Evolutionary conservation across 352 stramenopile genomes (phyloP).

Genomic region (Elongisporangium anandrum): DNA sequence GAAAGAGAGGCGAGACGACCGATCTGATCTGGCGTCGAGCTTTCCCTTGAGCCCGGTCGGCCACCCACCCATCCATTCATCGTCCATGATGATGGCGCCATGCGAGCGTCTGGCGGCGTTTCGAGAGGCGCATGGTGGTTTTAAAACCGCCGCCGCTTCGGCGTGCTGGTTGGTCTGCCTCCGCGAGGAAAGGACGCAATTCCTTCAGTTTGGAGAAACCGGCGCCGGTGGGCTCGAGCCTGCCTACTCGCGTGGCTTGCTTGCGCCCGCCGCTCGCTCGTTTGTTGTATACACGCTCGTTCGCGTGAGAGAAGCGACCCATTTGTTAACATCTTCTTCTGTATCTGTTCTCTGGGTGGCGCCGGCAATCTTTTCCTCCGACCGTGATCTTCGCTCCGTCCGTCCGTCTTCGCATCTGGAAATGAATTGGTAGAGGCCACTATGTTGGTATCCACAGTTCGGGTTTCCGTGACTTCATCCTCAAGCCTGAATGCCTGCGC

Average conservation of each 20-base stretch:
- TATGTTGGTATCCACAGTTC: slow-evolving; percentile 99
- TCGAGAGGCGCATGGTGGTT: neutral
- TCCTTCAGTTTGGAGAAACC: neutral
- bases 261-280: neutral
- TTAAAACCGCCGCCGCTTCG: neutral
- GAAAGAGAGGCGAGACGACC: slow-evolving; percentile 8
- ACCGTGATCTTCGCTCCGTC: slow-evolving; percentile 10
- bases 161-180: slow-evolving; percentile 2
- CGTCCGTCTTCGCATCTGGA: slow-evolving; percentile 11
- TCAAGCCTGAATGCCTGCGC: slow-evolving; percentile 98
- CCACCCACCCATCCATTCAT: neutral
- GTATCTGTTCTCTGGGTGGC: slow-evolving; percentile 56
- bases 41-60: neutral
- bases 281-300: slow-evolving; percentile 13
- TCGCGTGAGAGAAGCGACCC: slow-evolving; percentile 17
- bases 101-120: neutral
- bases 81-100: neutral
- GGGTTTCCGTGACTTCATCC: slow-evolving; percentile 99
- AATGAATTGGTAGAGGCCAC: slow-evolving; percentile 87
- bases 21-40: slow-evolving; percentile 1
- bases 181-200: neutral
- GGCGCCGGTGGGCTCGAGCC: neutral
- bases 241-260: neutral
- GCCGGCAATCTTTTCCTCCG: slow-evolving; percentile 2
- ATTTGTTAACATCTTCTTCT: slow-evolving; percentile 85